Evolutionary conservation across 2,329 filamentous ascomycete genomes (phyloP).

Genomic region (Neoscytalidium dimidiatum): DNA sequence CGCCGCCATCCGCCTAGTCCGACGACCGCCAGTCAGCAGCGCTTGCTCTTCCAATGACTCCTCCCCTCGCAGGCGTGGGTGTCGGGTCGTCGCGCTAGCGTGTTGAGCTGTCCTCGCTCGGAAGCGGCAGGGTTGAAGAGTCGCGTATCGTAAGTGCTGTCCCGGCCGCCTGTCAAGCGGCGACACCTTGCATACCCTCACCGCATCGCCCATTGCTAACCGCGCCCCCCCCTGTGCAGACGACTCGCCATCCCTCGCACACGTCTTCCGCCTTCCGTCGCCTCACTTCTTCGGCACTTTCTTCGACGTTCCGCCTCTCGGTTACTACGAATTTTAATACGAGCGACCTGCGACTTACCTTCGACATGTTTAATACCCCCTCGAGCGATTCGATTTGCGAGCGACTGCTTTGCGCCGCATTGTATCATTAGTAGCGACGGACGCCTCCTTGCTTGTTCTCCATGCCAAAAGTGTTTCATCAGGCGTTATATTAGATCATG

Average conservation of each 20-base stretch:
- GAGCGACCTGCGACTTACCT: conserved; percentile 20
- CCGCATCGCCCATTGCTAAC: conserved; percentile 6
- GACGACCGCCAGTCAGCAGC: conserved; percentile 2
- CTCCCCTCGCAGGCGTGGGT: conserved; percentile 19
- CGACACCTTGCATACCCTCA: conserved; percentile 19
- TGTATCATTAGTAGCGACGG: conserved; percentile 32
- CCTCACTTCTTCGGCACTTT: conserved; percentile 7
- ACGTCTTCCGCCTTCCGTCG: conserved; percentile 8
- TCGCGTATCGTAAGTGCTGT: conserved; percentile 15
- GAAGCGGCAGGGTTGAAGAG: conserved; percentile 10
- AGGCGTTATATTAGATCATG: conserved; percentile 42
- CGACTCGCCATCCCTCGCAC: conserved; percentile 20
- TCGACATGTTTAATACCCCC: conserved; percentile 38
- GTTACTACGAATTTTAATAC: conserved; percentile 22
- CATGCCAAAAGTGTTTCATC: conserved; percentile 23
- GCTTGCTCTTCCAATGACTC: conserved; percentile 9
- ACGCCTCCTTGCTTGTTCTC: conserved; percentile 25
- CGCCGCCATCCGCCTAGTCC: not conserved
- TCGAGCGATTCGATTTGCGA: conserved; percentile 30
- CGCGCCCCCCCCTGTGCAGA: conserved; percentile 17
- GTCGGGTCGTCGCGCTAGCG: conserved; percentile 6
- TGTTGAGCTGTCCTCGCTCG: conserved; percentile 11
- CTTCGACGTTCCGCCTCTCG: conserved; percentile 17
- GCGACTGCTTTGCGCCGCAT: conserved; percentile 20
- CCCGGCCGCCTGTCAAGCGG: conserved; percentile 13